A percentile compares a stretch with the other conserved stretches of the same genome.
Evolutionary conservation across 805 yeast genomes (phyloP).

Genomic region (Wickerhamiella galacta): DNA sequence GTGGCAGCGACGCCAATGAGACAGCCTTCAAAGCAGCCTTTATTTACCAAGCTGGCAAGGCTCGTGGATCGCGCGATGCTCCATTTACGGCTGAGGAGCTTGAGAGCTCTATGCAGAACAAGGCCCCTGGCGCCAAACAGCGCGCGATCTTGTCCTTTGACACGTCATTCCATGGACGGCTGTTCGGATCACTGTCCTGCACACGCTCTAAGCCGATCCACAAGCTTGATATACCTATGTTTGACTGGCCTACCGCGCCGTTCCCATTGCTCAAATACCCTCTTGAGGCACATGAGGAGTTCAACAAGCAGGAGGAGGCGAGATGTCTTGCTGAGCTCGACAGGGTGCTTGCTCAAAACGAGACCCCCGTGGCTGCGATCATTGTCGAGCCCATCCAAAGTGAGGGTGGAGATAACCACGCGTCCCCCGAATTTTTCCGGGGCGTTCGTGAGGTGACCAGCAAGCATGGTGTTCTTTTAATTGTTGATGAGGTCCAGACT

Average conservation of each 20-base stretch:
- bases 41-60: slow-evolving; percentile 54
- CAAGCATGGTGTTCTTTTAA: slow-evolving; percentile 52
- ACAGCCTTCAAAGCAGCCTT: slow-evolving; percentile 81
- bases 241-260: slow-evolving; percentile 94
- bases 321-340: slow-evolving; percentile 64
- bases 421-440: slow-evolving; percentile 61
- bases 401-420: slow-evolving; percentile 88
- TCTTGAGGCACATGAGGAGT: slow-evolving; percentile 43
- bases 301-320: slow-evolving; percentile 61
- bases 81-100: slow-evolving; percentile 55
- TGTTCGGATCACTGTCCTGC: slow-evolving; percentile 79
- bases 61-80: slow-evolving; percentile 43
- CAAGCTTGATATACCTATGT: slow-evolving; percentile 74
- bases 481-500: slow-evolving; percentile 78
- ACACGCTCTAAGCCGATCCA: slow-evolving; percentile 93
- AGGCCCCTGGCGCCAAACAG: slow-evolving; percentile 79
- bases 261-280: slow-evolving; percentile 81
- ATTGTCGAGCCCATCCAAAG: slow-evolving; percentile 85
- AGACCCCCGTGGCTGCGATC: slow-evolving; percentile 69
- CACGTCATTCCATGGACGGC: slow-evolving; percentile 86
- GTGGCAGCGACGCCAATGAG: slow-evolving; percentile 83
- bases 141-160: slow-evolving; percentile 73
- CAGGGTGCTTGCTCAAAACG: slow-evolving; percentile 47
- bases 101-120: slow-evolving; percentile 57
- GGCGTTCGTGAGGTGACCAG: slow-evolving; percentile 62